Conservation (phyloP, 148 eudicot species). For the Spergularia bocconei region DNA sequence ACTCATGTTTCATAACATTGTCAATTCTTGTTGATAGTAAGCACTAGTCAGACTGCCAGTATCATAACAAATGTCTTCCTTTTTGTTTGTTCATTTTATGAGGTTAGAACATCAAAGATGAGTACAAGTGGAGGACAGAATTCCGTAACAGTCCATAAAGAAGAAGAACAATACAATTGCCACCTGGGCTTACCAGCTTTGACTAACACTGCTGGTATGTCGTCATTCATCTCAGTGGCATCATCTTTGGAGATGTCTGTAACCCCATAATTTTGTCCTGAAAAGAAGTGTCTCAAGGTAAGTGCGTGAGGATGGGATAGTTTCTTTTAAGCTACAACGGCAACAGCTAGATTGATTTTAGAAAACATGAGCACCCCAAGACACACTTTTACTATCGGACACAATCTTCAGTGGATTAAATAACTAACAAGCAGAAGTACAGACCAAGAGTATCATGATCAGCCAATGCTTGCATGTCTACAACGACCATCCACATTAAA, state of each 20-base stretch:
- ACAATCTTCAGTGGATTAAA: not conserved
- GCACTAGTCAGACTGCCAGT: not conserved
- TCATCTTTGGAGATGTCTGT: conserved; percentile 4
- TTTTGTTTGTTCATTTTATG: not conserved
- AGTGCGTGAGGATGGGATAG: not conserved
- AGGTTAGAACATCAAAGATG: not conserved
- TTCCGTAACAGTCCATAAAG: not conserved
- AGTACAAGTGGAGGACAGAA: not conserved
- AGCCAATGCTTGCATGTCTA: too few relatives aligned
- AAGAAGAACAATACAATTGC: conserved; percentile 8
- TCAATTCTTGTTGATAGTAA: not conserved
- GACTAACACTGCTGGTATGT: conserved; percentile 13
- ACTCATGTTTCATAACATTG: not conserved
- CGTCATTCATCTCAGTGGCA: conserved; percentile 10
- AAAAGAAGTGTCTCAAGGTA: not conserved
- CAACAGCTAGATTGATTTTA: not conserved
- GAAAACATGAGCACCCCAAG: not conserved
- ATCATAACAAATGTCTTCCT: not conserved
- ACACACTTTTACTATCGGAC: not conserved
- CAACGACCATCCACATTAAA: too few relatives aligned
- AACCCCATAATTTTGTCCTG: conserved; percentile 21
- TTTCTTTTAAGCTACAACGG: not conserved
- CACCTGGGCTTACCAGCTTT: conserved; percentile 12
- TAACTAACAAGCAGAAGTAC: not conserved
- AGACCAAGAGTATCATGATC: too few relatives aligned